These are phyloP conservation scores for Hansfordia pulvinata DNA, from an alignment of 2,329 filamentous ascomycete genomes.

Conservation along the genomic window DNA sequence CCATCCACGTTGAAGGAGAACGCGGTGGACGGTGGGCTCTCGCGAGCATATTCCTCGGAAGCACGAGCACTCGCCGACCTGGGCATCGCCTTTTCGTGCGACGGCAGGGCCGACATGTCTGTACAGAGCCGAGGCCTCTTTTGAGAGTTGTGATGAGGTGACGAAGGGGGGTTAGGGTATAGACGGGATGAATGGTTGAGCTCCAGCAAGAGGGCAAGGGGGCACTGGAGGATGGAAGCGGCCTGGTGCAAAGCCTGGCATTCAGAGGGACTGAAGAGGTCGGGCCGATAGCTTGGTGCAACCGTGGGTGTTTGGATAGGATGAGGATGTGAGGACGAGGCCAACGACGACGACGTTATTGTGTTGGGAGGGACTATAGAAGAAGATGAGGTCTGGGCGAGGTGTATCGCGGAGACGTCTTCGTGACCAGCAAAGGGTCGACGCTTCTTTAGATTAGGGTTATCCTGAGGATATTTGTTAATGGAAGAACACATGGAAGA, in stretches of 20 bases:
- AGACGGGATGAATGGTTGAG: constrained; percentile 15
- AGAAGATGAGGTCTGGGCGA: constrained; percentile 17
- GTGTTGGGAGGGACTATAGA: constrained; percentile 10
- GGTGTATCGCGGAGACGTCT: constrained; percentile 21
- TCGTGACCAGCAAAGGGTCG: constrained; percentile 25
- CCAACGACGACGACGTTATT: constrained; percentile 5
- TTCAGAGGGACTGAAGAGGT: constrained; percentile 12
- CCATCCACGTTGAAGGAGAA: constrained; percentile 13
- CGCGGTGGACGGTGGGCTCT: constrained; percentile 4
- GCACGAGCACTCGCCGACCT: constrained; percentile 7
- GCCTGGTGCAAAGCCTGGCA: constrained; percentile 20
- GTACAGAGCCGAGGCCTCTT: constrained; percentile 13
- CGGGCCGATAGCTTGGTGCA: constrained; percentile 8
- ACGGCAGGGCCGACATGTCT: constrained; percentile 12
- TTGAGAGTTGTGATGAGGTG: too few species aligned
- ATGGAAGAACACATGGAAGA: constrained; percentile 16
- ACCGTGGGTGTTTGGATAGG: constrained; percentile 6
- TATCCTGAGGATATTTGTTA: constrained; percentile 20
- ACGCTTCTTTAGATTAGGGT: constrained; percentile 27
- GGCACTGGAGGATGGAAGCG: constrained; percentile 17
- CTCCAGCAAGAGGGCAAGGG: constrained; percentile 14
- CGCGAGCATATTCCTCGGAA: constrained; percentile 6
- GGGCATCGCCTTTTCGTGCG: constrained; percentile 11
- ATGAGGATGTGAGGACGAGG: constrained; percentile 12
- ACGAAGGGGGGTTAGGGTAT: too few species aligned